phyloP scores from a whole-genome alignment of 306 rosid genomes.

The Cucurbita argyrosperma region DNA sequence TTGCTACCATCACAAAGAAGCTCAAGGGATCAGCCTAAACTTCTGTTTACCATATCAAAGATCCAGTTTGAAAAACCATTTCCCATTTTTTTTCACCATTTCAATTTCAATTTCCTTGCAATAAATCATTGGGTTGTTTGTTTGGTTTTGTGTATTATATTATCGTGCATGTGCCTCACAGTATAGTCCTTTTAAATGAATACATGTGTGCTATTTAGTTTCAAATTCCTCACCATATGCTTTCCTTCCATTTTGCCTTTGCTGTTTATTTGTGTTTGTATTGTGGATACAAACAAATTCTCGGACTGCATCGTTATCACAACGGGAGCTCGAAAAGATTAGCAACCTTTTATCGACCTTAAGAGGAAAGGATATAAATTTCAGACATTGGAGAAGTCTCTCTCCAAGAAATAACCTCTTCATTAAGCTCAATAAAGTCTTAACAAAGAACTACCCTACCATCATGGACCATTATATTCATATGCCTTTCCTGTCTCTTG shows the following conservation, averaged over 20 bases:
- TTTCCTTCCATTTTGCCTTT: neutral
- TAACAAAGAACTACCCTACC: too few species aligned
- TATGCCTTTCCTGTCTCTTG: too few species aligned
- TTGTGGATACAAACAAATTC: neutral
- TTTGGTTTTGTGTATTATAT: slow-evolving; percentile 15
- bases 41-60: neutral
- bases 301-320: neutral
- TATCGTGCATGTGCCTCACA: slow-evolving; percentile 30
- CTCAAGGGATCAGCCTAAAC: slow-evolving; percentile 62
- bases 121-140: slow-evolving; percentile 14
- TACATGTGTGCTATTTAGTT: neutral
- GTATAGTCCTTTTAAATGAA: slow-evolving; percentile 6
- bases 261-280: neutral
- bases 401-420: too few species aligned
- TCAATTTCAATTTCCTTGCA: slow-evolving; percentile 18
- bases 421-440: too few species aligned
- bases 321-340: too few species aligned
- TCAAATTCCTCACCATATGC: slow-evolving; percentile 3
- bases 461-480: too few species aligned
- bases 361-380: too few species aligned
- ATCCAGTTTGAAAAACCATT: slow-evolving; percentile 17
- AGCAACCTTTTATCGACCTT: too few species aligned
- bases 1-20: slow-evolving; percentile 82
- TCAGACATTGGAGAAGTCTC: too few species aligned
- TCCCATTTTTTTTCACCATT: slow-evolving; percentile 28